phyloP scores from a whole-genome alignment of 345 rosid species.

The Schrenkiella parvula region DNA sequence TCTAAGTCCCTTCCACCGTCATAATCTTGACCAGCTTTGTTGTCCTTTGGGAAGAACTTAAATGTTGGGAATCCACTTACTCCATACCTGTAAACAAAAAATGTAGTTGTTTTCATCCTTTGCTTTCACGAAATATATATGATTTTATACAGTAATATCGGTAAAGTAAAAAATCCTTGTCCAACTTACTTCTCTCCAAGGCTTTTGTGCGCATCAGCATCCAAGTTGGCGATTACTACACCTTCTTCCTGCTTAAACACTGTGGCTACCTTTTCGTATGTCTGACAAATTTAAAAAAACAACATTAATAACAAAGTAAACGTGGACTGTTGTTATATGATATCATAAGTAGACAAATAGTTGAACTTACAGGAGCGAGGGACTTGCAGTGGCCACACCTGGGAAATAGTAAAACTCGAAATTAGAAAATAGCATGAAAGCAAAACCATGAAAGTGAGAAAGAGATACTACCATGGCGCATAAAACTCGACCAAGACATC shows the following conservation, averaged over 20 bases:
- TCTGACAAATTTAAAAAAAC: slow-evolving; percentile 36
- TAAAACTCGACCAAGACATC: slow-evolving; percentile 97
- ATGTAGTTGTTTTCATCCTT: neutral
- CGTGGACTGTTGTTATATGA: neutral
- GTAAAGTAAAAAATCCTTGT: neutral
- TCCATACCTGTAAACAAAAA: slow-evolving; percentile 52
- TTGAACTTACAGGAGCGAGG: slow-evolving; percentile 85
- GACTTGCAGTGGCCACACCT: slow-evolving; percentile 99
- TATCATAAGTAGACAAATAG: neutral
- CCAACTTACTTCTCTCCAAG: slow-evolving; percentile 73
- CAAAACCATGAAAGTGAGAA: neutral
- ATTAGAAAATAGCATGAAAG: slow-evolving; percentile 12
- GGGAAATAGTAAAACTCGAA: slow-evolving; percentile 24
- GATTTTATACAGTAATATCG: neutral
- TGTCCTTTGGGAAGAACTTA: slow-evolving; percentile 84
- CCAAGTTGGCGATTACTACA: slow-evolving; percentile 87
- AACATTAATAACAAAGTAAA: neutral
- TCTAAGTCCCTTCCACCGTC: slow-evolving; percentile 89
- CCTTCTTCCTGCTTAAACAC: slow-evolving; percentile 73
- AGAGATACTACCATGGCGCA: slow-evolving; percentile 79
- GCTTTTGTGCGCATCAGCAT: slow-evolving; percentile 82
- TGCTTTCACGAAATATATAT: neutral
- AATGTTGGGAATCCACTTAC: slow-evolving; percentile 91
- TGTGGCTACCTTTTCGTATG: slow-evolving; percentile 84
- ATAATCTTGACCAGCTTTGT: slow-evolving; percentile 93